Percentiles rank a stretch among this genome's conserved stretches.
These are phyloP conservation scores for Platismatia glauca DNA, from an alignment of 495 filamentous ascomycete genomes.

Conservation along the genomic window DNA sequence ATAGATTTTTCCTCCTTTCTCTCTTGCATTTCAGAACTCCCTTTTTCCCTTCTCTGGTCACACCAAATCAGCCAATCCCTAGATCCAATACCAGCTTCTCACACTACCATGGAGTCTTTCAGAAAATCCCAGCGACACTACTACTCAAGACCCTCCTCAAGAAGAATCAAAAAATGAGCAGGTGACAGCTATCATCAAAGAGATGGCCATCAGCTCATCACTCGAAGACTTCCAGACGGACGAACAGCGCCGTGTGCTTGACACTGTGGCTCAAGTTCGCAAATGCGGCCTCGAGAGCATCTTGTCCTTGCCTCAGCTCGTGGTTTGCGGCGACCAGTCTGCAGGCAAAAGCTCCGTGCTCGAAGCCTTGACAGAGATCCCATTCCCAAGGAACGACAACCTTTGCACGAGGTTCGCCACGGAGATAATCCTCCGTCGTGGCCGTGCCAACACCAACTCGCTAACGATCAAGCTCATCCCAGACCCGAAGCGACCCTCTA, in stretches of 20 bases:
- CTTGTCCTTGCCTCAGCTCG: conserved; percentile 51
- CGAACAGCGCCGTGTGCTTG: conserved; percentile 29
- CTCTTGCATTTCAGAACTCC: not conserved
- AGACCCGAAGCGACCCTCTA: not conserved
- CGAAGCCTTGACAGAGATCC: conserved; percentile 61
- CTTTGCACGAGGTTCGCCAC: conserved; percentile 63
- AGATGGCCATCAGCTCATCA: conserved; percentile 10
- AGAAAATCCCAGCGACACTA: not conserved
- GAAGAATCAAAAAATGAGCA: not conserved
- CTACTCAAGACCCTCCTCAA: not conserved
- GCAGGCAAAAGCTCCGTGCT: conserved; percentile 68
- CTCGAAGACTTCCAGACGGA: conserved; percentile 17
- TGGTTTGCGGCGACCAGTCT: conserved; percentile 67
- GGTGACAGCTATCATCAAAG: not conserved
- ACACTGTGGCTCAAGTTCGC: conserved; percentile 28
- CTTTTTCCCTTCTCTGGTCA: not conserved
- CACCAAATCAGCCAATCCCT: not conserved
- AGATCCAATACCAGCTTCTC: not conserved
- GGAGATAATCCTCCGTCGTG: conserved; percentile 46
- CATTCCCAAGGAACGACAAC: conserved; percentile 56
- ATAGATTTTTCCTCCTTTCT: not conserved
- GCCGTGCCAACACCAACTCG: conserved; percentile 24
- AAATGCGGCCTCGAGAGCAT: conserved; percentile 27
- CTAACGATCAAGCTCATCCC: conserved; percentile 29
- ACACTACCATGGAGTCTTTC: not conserved